Percentiles rank a stretch among this genome's conserved stretches.
Evolutionary conservation across 345 rosid genomes (phyloP).

Genomic region (Linum usitatissimum): DNA sequence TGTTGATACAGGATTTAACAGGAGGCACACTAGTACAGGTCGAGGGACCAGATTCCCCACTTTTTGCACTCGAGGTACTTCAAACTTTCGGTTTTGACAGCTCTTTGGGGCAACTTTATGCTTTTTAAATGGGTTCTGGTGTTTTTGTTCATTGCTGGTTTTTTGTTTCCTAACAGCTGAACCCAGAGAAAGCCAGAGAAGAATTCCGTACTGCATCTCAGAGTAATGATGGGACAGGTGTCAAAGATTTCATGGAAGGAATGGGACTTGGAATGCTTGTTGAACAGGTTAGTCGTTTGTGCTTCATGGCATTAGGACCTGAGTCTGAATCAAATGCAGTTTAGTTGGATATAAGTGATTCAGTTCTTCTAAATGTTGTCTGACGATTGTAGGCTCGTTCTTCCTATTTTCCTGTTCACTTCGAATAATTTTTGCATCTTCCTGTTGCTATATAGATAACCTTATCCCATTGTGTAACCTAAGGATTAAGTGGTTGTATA

Average conservation of each 20-base stretch:
- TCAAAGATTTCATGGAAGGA: slow-evolving; percentile 94
- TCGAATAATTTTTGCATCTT: too few relatives aligned
- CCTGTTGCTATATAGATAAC: too few relatives aligned
- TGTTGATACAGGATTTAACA: slow-evolving; percentile 56
- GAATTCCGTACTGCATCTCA: slow-evolving; percentile 69
- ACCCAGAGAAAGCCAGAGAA: slow-evolving; percentile 94
- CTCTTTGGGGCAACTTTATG: background rate
- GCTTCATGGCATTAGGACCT: slow-evolving; percentile 4
- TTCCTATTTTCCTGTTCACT: too few relatives aligned
- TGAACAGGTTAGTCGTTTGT: slow-evolving; percentile 54
- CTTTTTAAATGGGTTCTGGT: background rate
- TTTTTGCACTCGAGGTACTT: slow-evolving; percentile 87
- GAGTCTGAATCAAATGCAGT: background rate
- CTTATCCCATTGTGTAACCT: too few relatives aligned
- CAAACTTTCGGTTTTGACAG: slow-evolving; percentile 3
- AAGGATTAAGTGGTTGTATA: too few relatives aligned
- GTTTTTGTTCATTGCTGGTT: slow-evolving; percentile 6
- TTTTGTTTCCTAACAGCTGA: slow-evolving; percentile 45
- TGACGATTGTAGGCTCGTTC: too few relatives aligned
- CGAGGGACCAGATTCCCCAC: slow-evolving; percentile 86
- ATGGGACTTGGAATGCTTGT: slow-evolving; percentile 94
- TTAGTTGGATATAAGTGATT: background rate
- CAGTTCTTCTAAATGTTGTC: background rate
- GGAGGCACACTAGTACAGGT: slow-evolving; percentile 83
- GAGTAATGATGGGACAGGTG: slow-evolving; percentile 66